Evolutionary conservation across 371 early-diverging fungal species (phyloP), one percentile per base, ranked within the genome.

Genomic region (Apophysomyces sp.): DNA sequence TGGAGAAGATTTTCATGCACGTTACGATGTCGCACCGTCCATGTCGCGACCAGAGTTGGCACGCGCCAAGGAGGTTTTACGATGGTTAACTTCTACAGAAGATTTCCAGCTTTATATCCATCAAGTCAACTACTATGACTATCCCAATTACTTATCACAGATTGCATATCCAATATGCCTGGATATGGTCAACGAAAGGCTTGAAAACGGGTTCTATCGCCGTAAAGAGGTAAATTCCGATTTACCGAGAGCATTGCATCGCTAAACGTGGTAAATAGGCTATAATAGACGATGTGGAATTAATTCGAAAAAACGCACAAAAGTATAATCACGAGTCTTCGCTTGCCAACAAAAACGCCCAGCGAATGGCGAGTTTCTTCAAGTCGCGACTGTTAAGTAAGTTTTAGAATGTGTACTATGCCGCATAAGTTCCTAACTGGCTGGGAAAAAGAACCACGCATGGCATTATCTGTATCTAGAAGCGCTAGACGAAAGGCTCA

Each of bases 151-250:
- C 69, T 72, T 88, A 39, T 67, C 80, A 11, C 61, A 78, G 30
- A 72, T 92, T 27, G 88, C 92, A 0, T 90, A 92, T 40, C 92
- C 92, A 0, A 85, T 90, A 21, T 89, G 89, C 52, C 61, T 92
- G 24, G 78, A 84, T 32, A 78, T 83, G 29, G 76, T 92, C 13
- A 51, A 61, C 5, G 80, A 84, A 30, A 80, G 92, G 27, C 55
- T 91, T 7, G 56, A 71, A 0, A 84, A 76, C 60, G 69, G 74
- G 5, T 91, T 82, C 61, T 91, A 92, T 61, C 76, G 92, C n/a
- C 77, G 81, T 2, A 40, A 71, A 34, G 83, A 82, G 60, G 89
- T 74, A 75, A 57, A 12, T 30, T 34, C 15, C 2, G 3, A 2
- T 37, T 37, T 1, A 34, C 3, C 18, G 16, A 11, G 0, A 27